Conservation (phyloP, 257 asterid genomes). For the Gentiana macrophylla region DNA sequence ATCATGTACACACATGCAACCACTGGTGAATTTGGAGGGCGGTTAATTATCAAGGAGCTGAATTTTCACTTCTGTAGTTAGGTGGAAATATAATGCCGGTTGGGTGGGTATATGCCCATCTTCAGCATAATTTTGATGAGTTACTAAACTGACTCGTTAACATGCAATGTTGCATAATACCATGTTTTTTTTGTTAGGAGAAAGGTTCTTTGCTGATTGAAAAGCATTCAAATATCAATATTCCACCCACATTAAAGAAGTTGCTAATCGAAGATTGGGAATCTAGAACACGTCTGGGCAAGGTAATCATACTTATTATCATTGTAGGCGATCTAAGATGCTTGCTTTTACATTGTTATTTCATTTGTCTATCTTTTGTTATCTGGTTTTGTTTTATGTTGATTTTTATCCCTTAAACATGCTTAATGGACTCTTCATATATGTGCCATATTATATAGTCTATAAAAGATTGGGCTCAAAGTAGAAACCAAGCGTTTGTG, state of each 20-base stretch:
- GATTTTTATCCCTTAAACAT: background rate
- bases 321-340: background rate
- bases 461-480: too few relatives aligned
- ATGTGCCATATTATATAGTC: too few relatives aligned
- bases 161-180: background rate
- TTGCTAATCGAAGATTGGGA: conserved; percentile 60
- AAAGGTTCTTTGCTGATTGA: conserved; percentile 27
- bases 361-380: background rate
- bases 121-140: too few relatives aligned
- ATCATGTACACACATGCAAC: background rate
- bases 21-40: background rate
- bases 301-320: conserved; percentile 26
- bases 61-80: background rate
- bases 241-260: conserved; percentile 53
- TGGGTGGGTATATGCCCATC: too few relatives aligned
- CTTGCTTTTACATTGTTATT: background rate
- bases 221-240: conserved; percentile 41
- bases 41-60: background rate
- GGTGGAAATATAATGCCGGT: background rate
- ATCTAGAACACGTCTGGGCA: conserved; percentile 45
- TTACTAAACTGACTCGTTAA: background rate
- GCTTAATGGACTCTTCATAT: background rate
- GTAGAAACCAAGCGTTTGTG: too few relatives aligned
- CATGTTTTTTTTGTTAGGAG: conserved; percentile 26
- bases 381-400: background rate